phyloP scores from a whole-genome alignment of 768 basidiomycete genomes.

The Nevesoporus exiguus region DNA sequence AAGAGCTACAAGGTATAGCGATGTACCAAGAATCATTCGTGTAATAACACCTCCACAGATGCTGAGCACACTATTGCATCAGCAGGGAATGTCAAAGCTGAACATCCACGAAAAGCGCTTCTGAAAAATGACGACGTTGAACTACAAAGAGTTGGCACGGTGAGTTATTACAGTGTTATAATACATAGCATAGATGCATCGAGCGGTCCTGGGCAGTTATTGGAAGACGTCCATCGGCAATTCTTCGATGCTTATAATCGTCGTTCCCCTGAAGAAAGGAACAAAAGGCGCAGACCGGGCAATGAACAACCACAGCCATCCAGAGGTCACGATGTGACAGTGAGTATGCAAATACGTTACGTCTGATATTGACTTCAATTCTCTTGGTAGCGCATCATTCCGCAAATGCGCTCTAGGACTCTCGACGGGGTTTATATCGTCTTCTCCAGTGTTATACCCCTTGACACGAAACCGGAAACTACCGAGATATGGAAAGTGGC shows the following conservation, averaged over 20 bases:
- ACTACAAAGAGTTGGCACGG: constrained; percentile 71
- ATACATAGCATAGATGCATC: not conserved
- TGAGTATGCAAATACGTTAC: constrained; percentile 36
- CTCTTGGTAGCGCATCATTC: constrained; percentile 71
- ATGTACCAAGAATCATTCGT: constrained; percentile 7
- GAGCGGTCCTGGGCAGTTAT: constrained; percentile 47
- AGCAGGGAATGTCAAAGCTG: constrained; percentile 31
- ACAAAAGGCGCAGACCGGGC: constrained; percentile 26
- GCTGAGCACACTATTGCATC: constrained; percentile 14
- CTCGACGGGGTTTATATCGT: constrained; percentile 79
- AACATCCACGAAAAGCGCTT: constrained; percentile 66
- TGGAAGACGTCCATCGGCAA: constrained; percentile 71
- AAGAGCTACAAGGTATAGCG: constrained; percentile 57
- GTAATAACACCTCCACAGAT: constrained; percentile 8
- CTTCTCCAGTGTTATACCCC: constrained; percentile 93
- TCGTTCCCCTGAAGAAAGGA: constrained; percentile 26
- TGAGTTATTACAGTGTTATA: constrained; percentile 32
- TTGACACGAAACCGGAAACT: constrained; percentile 75
- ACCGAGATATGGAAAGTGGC: constrained; percentile 87
- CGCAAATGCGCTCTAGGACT: constrained; percentile 68
- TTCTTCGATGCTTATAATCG: constrained; percentile 72
- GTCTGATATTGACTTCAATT: not conserved
- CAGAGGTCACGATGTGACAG: constrained; percentile 71
- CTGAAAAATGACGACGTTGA: constrained; percentile 87
- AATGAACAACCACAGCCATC: constrained; percentile 26